phyloP scores from a whole-genome alignment of 495 filamentous ascomycete genomes.

The Durotheca rogersii region DNA sequence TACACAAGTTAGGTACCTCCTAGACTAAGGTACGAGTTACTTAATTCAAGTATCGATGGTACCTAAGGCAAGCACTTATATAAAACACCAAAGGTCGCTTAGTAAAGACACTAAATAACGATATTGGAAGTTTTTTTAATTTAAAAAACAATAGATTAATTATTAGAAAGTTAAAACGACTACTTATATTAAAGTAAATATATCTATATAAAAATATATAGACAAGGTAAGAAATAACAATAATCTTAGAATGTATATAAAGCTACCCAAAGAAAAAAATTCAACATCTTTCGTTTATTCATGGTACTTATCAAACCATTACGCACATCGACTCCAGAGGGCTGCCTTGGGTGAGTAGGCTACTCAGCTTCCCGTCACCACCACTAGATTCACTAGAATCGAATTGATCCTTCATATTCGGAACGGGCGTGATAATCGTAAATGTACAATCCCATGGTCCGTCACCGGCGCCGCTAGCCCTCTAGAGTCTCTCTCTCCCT shows the following conservation, averaged over 20 bases:
- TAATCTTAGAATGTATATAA: background rate
- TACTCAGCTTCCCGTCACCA: conserved; percentile 5
- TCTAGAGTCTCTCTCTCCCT: no score
- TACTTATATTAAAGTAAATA: no score
- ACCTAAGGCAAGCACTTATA: no score
- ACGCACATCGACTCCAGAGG: conserved; percentile 32
- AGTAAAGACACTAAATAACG: no score
- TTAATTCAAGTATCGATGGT: no score
- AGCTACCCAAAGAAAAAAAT: conserved; percentile 11
- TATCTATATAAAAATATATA: no score
- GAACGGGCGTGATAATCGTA: conserved; percentile 35
- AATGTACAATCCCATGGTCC: conserved; percentile 35
- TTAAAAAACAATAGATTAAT: background rate
- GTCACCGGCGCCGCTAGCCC: conserved; percentile 27
- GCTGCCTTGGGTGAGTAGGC: conserved; percentile 33
- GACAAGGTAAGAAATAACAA: no score
- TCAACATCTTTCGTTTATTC: conserved; percentile 37
- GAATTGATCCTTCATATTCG: conserved; percentile 33
- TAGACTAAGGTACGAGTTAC: no score
- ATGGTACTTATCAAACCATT: conserved; percentile 38
- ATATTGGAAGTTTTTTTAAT: no score
- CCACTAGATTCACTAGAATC: conserved; percentile 24
- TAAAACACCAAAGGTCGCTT: no score
- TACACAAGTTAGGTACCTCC: no score
- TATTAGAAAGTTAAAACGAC: no score